Base-by-base conservation (phyloP, 805 yeast genomes). In the Candida germanica region DNA sequence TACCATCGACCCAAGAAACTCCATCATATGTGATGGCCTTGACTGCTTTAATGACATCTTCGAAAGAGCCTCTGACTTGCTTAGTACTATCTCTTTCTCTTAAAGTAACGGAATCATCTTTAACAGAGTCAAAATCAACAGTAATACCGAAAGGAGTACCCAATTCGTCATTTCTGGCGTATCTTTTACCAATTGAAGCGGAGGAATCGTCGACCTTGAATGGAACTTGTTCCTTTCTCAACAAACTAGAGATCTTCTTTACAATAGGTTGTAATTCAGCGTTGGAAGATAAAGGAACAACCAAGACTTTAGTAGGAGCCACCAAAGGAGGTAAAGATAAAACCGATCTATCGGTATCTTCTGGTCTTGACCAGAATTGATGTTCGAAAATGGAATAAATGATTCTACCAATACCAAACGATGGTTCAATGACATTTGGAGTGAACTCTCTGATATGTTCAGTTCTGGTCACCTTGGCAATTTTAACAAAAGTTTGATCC, bases 81-180 rank as follows among this genome's bases (percentile, higher is more conserved):
- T 80, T 83, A 23, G 98, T 93, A 38, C 95, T 76, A 64, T 91
- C 98, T 73, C 98, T 86, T 67, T 91, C 98, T 75, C 98, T 87
- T 58, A 91, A 74, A 23, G 98, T 91, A 48, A 91, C 85, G 10
- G 96, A 81, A 33, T 78, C 77, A 58, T 91, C 97, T 58, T 83
- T 77, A 44, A 85, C 77, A 36, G 95, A 82, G 47, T 91, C 97
- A 63, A 93, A 91, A 65, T 91, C 98, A 52, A 91, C 84, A 47
- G 98, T 91, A 65, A 91, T 79, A 62, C 98, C 98, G 60, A 93
- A 93, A 51, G 98, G 98, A 36, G 98, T 93, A 65, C 98, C 98
- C 58, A 91, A 76, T 71, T 91, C 98, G 66, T 91, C 98, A 64
- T 91, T 91, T 72, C 98, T 86, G 46, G 98, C 88, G 56, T 91